phyloP scores from a whole-genome alignment of 31 red algal genomes.

The Bonnemaisonia californica region DNA sequence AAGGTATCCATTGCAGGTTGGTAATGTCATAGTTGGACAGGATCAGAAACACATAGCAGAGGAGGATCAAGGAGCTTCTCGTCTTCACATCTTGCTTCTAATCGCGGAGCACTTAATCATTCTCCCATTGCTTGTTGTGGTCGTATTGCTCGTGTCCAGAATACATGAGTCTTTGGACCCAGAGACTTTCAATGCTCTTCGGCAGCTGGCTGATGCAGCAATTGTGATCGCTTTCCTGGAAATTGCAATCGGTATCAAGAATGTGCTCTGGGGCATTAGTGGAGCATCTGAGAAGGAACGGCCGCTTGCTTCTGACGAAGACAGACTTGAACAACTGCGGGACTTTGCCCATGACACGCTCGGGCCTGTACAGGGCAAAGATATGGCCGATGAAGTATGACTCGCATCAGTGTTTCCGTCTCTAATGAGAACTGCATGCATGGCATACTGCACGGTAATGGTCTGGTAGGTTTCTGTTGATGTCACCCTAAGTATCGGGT shows the following conservation, averaged over 20 bases:
- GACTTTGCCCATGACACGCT: background rate
- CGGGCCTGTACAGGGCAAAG: background rate
- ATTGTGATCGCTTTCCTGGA: constrained; percentile 48
- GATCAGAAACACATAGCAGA: constrained; percentile 24
- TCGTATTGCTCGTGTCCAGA: constrained; percentile 27
- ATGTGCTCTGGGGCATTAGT: constrained; percentile 40
- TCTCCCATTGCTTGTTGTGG: constrained; percentile 37
- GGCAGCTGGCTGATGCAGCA: constrained; percentile 26
- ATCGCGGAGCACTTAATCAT: constrained; percentile 50
- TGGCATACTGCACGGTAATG: no score
- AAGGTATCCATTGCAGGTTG: constrained; percentile 28
- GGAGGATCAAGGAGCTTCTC: constrained; percentile 15
- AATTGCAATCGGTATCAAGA: constrained; percentile 50
- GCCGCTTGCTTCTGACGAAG: background rate
- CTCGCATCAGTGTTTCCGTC: no score
- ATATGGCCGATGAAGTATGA: no score
- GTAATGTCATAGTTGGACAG: constrained; percentile 42
- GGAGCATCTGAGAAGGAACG: constrained; percentile 5
- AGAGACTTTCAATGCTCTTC: constrained; percentile 17
- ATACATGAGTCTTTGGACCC: constrained; percentile 38
- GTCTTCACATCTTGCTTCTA: constrained; percentile 32
- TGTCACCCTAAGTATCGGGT: no score
- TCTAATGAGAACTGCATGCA: no score
- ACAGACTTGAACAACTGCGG: constrained; percentile 3
- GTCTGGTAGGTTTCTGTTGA: no score